Conservation (phyloP, 208 protist species). For the Leishmania guyanensis region DNA sequence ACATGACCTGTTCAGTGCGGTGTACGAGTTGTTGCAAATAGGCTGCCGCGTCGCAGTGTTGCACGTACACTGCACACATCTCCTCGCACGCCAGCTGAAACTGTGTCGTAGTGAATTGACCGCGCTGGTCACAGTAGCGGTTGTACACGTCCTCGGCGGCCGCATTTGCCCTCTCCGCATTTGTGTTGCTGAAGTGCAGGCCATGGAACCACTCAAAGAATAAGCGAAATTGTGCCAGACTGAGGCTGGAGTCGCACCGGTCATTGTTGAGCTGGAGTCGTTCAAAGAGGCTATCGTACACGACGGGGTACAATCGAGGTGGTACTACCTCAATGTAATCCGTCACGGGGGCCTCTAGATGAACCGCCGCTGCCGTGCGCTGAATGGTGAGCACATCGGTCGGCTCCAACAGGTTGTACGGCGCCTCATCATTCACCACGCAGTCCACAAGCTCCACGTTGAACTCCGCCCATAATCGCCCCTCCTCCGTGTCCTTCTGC, state of each 20-base stretch:
- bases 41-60: slow-evolving; percentile 44
- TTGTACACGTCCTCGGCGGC: slow-evolving; percentile 61
- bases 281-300: slow-evolving; percentile 64
- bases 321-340: slow-evolving; percentile 53
- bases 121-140: slow-evolving; percentile 42
- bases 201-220: slow-evolving; percentile 83
- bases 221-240: slow-evolving; percentile 53
- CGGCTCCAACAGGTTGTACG: slow-evolving; percentile 51
- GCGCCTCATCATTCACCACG: slow-evolving; percentile 75
- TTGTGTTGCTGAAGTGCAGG: slow-evolving; percentile 66
- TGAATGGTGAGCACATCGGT: slow-evolving; percentile 55
- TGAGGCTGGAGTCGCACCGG: slow-evolving; percentile 11
- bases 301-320: slow-evolving; percentile 39
- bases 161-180: slow-evolving; percentile 42
- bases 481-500: slow-evolving; percentile 14
- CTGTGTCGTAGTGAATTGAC: slow-evolving; percentile 42
- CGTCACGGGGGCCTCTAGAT: slow-evolving; percentile 45
- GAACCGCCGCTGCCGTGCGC: slow-evolving; percentile 35
- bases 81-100: slow-evolving; percentile 64
- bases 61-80: slow-evolving; percentile 51
- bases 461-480: slow-evolving; percentile 27
- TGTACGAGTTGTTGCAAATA: slow-evolving; percentile 58
- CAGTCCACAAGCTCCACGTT: slow-evolving; percentile 64
- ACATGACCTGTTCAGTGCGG: slow-evolving; percentile 25
- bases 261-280: slow-evolving; percentile 26